phyloP scores from a whole-genome alignment of 192 early-diverging fungal genomes.

The Linnemannia schmuckeri region DNA sequence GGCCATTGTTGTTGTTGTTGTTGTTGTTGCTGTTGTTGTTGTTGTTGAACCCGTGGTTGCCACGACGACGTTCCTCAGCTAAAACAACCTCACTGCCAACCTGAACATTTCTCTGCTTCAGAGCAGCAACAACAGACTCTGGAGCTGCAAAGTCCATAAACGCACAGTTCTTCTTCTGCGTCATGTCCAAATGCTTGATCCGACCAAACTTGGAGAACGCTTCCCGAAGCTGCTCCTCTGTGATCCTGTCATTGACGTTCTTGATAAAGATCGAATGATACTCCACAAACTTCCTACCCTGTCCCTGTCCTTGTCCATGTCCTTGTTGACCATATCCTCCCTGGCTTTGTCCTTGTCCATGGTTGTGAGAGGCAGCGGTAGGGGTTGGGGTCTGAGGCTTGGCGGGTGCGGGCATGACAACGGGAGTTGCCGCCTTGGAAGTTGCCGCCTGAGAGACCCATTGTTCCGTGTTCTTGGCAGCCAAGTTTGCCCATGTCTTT shows the following conservation, averaged over 20 bases:
- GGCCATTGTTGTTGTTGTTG: neutral
- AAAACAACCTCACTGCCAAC: conserved; percentile 37
- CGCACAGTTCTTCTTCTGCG: conserved; percentile 62
- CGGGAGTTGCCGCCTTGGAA: conserved; percentile 62
- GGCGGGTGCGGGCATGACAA: conserved; percentile 38
- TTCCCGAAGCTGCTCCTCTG: conserved; percentile 63
- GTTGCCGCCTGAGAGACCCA: conserved; percentile 69
- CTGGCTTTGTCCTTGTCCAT: neutral
- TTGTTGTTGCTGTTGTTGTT: neutral
- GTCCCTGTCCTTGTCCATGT: neutral
- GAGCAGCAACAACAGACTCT: conserved; percentile 19
- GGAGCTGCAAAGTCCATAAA: conserved; percentile 43
- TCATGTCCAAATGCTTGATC: conserved; percentile 70
- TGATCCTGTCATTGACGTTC: conserved; percentile 65
- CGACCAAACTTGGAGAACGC: conserved; percentile 69
- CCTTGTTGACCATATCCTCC: neutral
- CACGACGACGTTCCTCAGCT: conserved; percentile 42
- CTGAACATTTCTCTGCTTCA: conserved; percentile 27
- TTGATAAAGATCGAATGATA: conserved; percentile 69
- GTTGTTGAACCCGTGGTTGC: conserved; percentile 1
- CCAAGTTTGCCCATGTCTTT: conserved; percentile 85
- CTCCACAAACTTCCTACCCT: conserved; percentile 16
- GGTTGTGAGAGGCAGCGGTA: conserved; percentile 19
- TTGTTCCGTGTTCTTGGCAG: conserved; percentile 65
- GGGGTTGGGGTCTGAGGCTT: conserved; percentile 32